These are phyloP conservation scores for Crithidia mellificae DNA, from an alignment of 208 protist genomes.

Conservation along the genomic window DNA sequence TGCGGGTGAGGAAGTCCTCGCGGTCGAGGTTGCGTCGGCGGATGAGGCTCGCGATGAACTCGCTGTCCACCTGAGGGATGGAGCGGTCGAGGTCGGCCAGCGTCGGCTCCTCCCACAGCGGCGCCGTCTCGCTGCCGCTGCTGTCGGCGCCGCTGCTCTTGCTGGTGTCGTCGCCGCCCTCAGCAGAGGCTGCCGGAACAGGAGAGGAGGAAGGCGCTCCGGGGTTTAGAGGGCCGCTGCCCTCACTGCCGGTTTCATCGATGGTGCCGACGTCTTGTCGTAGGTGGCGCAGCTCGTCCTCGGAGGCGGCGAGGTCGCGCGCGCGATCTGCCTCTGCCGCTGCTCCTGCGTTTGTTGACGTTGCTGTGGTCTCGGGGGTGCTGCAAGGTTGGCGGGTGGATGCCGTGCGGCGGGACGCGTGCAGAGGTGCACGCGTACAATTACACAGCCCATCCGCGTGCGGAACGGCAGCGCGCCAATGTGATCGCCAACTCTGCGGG, in stretches of 20 bases:
- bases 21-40: conserved; percentile 51
- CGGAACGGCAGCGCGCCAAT: neutral
- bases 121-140: neutral
- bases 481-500: neutral
- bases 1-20: conserved; percentile 52
- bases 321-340: neutral
- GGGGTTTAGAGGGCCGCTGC: too few relatives aligned
- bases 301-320: conserved; percentile 4
- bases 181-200: too few relatives aligned
- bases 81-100: conserved; percentile 73
- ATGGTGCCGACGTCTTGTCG: conserved; percentile 14
- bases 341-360: too few relatives aligned
- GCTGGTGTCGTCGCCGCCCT: too few relatives aligned
- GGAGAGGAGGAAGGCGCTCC: conserved; percentile 5
- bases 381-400: neutral
- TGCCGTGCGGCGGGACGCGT: neutral
- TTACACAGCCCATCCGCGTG: neutral
- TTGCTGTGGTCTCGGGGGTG: neutral
- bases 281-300: conserved; percentile 15
- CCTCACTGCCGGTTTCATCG: neutral
- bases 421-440: neutral
- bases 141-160: neutral
- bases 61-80: conserved; percentile 81
- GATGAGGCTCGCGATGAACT: conserved; percentile 76
- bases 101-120: conserved; percentile 65